Evolutionary conservation across 371 early-diverging fungal species (phyloP), one percentile per base, ranked within the genome.

Genomic region (Chytridiales sp.): DNA sequence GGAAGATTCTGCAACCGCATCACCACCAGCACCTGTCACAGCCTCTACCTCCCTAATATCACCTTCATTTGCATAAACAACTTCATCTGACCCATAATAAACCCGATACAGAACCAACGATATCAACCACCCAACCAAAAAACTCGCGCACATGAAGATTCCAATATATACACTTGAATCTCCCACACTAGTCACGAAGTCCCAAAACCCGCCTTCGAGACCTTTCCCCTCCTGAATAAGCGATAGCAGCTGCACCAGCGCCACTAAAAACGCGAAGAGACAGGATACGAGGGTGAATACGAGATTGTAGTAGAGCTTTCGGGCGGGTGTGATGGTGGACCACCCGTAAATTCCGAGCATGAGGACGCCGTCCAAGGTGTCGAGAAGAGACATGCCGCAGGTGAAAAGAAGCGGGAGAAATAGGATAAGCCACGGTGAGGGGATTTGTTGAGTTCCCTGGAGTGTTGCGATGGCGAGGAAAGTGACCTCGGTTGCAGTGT

Each of bases 371-470:
- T 87, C 87, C 47, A 83, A 46, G 0, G 84, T 84, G 64, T 87
- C 88, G 41, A 85, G 72, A 41, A 86, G 64, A 4, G 79, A 71
- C 86, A 87, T 87, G 26, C 84, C 88, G 22, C 79, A 73, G 40
- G 88, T 78, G 59, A 87, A 87, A 22, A 87, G 61, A 22, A 82
- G 62, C 2, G 88, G 87, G 13, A 86, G 71, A n/a, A 85, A 61
- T 32, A 86, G 60, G 34, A 82, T 77, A 11, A 83, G 58, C 64
- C 74, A 79, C 43, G 77, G 72, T 1, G 76, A 67, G 63, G 84
- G 76, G 77, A 17, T 67, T 52, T 6, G 77, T 72, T 0, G 78
- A 80, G 24, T 74, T 78, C 24, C 78, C 60, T 5, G 81, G 81
- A 3, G 47, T 54, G n/a, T n/a, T 32, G 85, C 72, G 26, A 87